phyloP scores from a whole-genome alignment of 106 monocot genomes.

The Iris macrosiphon region DNA sequence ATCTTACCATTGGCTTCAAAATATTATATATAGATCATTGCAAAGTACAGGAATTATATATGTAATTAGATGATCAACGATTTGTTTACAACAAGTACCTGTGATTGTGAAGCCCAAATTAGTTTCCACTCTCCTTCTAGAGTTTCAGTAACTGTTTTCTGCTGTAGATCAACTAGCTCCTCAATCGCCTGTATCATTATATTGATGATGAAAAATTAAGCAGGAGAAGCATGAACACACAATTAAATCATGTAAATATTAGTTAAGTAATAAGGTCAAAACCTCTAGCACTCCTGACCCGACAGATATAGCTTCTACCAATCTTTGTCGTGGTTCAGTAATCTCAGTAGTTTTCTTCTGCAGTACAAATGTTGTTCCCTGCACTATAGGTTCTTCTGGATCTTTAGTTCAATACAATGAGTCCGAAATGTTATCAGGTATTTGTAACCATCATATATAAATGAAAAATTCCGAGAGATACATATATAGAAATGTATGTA shows the following conservation, averaged over 20 bases:
- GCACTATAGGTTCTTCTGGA: conserved; percentile 37
- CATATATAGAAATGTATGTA: not conserved
- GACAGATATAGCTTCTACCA: conserved; percentile 66
- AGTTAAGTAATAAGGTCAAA: not conserved
- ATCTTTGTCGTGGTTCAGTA: conserved; percentile 75
- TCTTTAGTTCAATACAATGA: conserved; percentile 5
- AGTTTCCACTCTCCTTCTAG: conserved; percentile 86
- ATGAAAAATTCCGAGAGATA: not conserved
- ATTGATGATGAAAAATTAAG: not conserved
- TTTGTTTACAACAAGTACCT: conserved; percentile 38
- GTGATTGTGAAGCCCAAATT: conserved; percentile 86
- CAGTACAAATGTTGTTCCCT: conserved; percentile 96
- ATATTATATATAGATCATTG: too few relatives aligned
- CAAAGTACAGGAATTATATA: too few relatives aligned
- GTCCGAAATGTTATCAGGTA: not conserved
- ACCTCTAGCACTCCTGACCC: conserved; percentile 58
- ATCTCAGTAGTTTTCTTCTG: conserved; percentile 78
- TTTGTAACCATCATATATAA: not conserved
- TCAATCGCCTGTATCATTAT: conserved; percentile 43
- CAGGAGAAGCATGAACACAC: too few relatives aligned
- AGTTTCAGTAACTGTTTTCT: conserved; percentile 12
- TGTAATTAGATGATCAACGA: too few relatives aligned
- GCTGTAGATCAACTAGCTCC: conserved; percentile 41
- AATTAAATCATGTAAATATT: not conserved
- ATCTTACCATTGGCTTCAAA: too few relatives aligned